phyloP scores from a whole-genome alignment of 441 rosid species.

The Sinapis alba region DNA sequence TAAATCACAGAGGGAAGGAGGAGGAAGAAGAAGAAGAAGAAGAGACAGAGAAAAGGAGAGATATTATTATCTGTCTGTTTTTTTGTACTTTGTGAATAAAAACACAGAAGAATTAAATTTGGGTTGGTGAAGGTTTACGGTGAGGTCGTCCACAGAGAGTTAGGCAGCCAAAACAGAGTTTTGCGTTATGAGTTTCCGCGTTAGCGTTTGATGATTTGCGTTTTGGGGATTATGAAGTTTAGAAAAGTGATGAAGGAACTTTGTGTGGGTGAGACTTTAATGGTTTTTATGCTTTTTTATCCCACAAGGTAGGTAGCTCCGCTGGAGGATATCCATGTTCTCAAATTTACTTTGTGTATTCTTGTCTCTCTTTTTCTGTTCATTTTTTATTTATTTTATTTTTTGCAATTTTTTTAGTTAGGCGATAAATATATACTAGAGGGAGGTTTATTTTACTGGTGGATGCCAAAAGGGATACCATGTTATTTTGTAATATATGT shows the following conservation, averaged over 20 bases:
- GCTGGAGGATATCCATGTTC: slow-evolving; percentile 37
- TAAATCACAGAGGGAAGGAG: slow-evolving; percentile 21
- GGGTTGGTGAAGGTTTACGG: slow-evolving; percentile 42
- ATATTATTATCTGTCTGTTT: slow-evolving; percentile 38
- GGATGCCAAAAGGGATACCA: too few species aligned
- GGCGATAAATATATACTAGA: not conserved
- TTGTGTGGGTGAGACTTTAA: slow-evolving; percentile 43
- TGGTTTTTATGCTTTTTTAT: slow-evolving; percentile 27
- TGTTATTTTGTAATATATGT: too few species aligned
- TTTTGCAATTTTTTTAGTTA: slow-evolving; percentile 1
- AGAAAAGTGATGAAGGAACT: slow-evolving; percentile 15
- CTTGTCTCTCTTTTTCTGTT: not conserved
- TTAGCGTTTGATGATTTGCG: slow-evolving; percentile 29
- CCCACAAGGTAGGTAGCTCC: slow-evolving; percentile 41
- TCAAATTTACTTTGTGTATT: not conserved
- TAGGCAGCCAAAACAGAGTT: slow-evolving; percentile 23
- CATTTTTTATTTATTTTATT: not conserved
- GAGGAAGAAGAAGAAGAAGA: slow-evolving; percentile 26
- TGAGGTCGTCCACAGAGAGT: slow-evolving; percentile 32
- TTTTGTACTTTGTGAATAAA: slow-evolving; percentile 39
- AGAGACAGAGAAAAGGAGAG: slow-evolving; percentile 4
- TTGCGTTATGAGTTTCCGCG: slow-evolving; percentile 7
- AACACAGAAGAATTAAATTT: slow-evolving; percentile 33
- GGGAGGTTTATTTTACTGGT: too few species aligned
- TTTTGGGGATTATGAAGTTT: slow-evolving; percentile 24